Evolutionary conservation across 2,329 filamentous ascomycete genomes (phyloP), one percentile per base, ranked within the genome.

Genomic region (Clonostachys solani): DNA sequence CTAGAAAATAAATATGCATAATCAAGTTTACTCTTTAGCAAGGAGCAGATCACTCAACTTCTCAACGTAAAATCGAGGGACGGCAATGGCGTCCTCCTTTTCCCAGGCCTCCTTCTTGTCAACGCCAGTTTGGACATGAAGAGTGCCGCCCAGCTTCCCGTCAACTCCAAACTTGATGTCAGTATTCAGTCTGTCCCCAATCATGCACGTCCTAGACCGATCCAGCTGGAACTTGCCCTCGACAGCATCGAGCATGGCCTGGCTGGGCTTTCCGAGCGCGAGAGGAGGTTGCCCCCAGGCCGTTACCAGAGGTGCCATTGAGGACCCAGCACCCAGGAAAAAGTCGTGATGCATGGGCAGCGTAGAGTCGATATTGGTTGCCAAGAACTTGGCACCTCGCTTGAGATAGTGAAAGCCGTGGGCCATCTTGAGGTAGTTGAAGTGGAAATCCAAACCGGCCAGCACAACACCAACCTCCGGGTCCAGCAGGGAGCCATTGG

Each of bases 191-290:
- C 94, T 79, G 66, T 99, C 94, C 7, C 94, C 94, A 40, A 99
- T 81, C 94, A 99, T 99, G 69, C 94, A 97, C 1, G 94, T 89
- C 56, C 83, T 83, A 50, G 77, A 81, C 36, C 92, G 81, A 64
- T 97, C 85, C 46, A 99, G 86, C 55, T 87, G 78, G 66, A 97
- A 96, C 68, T 95, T 96, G 49, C 92, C 92, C 73, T 97, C 92
- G 48, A 99, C 87, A 4, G 94, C 91, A 65, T 97, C 92, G 92
- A 99, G 96, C 94, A 99, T 99, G 5, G 92, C 92, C 72, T 96
- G 91, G 63, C 90, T 96, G 4, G 94, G 94, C 72, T 99, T 99
- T 1, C 94, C 94, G 38, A 97, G 72, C 4, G 89, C 84, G 33
- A 90, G 68, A 1, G 94, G 92, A 58, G 87, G 76, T 62, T 81